Evolutionary conservation across 1,139 yeast species (phyloP), one percentile per base, ranked within the genome.

Genomic region (Kurtzmaniella natalensis): DNA sequence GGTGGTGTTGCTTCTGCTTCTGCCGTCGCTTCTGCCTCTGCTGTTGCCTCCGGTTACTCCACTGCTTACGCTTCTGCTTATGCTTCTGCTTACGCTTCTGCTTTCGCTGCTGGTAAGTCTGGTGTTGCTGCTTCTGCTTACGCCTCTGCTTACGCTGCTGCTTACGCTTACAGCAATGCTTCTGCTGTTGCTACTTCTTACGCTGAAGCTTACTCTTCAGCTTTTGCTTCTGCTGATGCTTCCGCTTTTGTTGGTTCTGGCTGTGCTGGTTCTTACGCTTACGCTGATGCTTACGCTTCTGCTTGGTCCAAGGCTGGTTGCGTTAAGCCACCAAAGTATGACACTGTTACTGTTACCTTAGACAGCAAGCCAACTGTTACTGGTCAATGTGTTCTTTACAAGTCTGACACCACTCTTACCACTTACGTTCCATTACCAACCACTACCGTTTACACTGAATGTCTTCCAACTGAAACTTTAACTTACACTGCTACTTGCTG

Each of bases 141-240:
- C 9, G 24, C 24, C 9, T 21, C 9, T 13, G 24, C 24, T 21
- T 21, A 21, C 24, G 24, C 24, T 21, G 24, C 24, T 21, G 24
- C 24, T 21, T 21, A 13, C 24, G 11, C 24, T 21, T 21, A 21
- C 24, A 13, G 24, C 11, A 8, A 21, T 13, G 24, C 24, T 21
- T 21, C 24, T 21, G 24, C 24, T 21, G 24, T 4, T 5, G 24
- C 24, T 8, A 21, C 24, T 13, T n/a, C 24, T 10, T 23, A 23
- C 26, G 26, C 26, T 13, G 26, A 23, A 6, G 26, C 26, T 11
- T 23, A 11, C 13, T 14, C 26, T 23, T 23, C 26, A 9, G 26
- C 26, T 4, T 23, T 23, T 11, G 26, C 26, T 13, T 23, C 26
- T 23, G 26, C 26, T 23, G 26, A 16, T 23, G 26, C 26, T 11